phyloP scores from a whole-genome alignment of 805 yeast species.

The Ogataea naganishii region DNA sequence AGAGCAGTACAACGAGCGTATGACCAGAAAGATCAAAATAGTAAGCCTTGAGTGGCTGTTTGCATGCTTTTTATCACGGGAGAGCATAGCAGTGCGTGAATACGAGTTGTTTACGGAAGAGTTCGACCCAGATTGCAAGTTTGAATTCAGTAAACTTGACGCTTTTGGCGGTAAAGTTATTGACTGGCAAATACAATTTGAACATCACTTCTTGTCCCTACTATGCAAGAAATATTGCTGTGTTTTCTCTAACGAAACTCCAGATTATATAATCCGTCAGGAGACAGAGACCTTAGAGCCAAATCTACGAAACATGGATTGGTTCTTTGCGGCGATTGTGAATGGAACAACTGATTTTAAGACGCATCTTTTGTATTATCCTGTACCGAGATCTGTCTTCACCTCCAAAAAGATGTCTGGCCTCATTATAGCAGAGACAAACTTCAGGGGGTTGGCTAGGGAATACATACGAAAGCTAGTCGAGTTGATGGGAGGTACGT shows the following conservation, averaged over 20 bases:
- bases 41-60: too few species aligned
- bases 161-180: constrained; percentile 47
- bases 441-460: constrained; percentile 81
- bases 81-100: too few species aligned
- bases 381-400: constrained; percentile 45
- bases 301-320: constrained; percentile 57
- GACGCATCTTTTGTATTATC: constrained; percentile 58
- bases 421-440: constrained; percentile 60
- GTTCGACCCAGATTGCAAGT: too few species aligned
- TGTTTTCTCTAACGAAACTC: too few species aligned
- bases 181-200: too few species aligned
- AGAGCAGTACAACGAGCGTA: constrained; percentile 23
- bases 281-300: constrained; percentile 26
- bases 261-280: constrained; percentile 35
- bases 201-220: too few species aligned
- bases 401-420: constrained; percentile 44
- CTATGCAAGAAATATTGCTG: too few species aligned
- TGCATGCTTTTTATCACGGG: too few species aligned
- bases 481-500: constrained; percentile 63
- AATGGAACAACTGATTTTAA: constrained; percentile 43
- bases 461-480: constrained; percentile 58
- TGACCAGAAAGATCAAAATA: constrained; percentile 34
- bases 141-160: too few species aligned
- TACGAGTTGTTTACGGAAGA: too few species aligned
- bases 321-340: constrained; percentile 67